Evolutionary conservation across 2,329 filamentous ascomycete species (phyloP).

Genomic region (Hypoxylon rubiginosum): DNA sequence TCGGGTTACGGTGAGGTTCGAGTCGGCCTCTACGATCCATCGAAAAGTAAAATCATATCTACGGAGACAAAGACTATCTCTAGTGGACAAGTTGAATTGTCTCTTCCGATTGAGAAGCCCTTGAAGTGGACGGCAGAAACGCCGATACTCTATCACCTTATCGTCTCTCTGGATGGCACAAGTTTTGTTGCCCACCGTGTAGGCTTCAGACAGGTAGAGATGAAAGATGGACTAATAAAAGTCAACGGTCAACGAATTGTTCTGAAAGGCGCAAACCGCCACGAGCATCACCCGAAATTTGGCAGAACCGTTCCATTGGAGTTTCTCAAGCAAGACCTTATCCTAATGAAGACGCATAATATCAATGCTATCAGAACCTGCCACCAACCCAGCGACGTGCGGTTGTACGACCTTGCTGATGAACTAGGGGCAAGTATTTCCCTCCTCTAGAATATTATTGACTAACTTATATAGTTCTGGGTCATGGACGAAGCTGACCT

Average conservation of each 20-base stretch:
- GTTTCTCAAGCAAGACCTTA: constrained; percentile 67
- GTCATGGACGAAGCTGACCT: constrained; percentile 64
- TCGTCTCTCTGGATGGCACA: constrained; percentile 46
- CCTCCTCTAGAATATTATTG: background rate
- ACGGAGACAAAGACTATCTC: constrained; percentile 63
- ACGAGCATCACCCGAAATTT: constrained; percentile 70
- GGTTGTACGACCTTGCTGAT: constrained; percentile 67
- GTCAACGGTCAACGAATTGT: constrained; percentile 71
- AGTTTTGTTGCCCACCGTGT: constrained; percentile 62
- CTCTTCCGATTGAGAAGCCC: constrained; percentile 58
- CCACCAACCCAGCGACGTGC: constrained; percentile 69
- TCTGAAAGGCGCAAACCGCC: constrained; percentile 71
- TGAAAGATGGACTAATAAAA: constrained; percentile 67
- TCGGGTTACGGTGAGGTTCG: constrained; percentile 71
- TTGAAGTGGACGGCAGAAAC: constrained; percentile 73
- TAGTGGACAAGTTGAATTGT: constrained; percentile 54
- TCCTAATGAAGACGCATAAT: constrained; percentile 73
- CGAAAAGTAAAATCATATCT: constrained; percentile 68
- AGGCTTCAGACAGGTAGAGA: constrained; percentile 71
- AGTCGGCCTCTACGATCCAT: constrained; percentile 67
- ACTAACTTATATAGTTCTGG: constrained; percentile 60
- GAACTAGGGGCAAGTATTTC: constrained; percentile 59
- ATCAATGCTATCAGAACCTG: constrained; percentile 73
- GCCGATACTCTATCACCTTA: constrained; percentile 66
- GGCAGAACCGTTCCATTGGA: constrained; percentile 68